phyloP scores from a whole-genome alignment of 305 asterid genomes.

The Nicotiana rustica region DNA sequence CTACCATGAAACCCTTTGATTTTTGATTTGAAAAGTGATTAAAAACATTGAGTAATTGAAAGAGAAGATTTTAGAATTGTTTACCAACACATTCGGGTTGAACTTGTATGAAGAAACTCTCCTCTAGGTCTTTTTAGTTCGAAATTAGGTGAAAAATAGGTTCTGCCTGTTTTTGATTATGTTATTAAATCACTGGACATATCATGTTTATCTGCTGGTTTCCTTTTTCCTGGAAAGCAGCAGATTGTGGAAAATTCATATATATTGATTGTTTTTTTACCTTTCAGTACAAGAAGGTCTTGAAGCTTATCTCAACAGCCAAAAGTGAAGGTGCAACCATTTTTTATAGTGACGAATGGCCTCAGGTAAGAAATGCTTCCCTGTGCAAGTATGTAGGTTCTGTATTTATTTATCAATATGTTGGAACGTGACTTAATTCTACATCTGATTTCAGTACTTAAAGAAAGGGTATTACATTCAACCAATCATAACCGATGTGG shows the following conservation, averaged over 20 bases:
- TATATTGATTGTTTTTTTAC: neutral
- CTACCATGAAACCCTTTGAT: too few relatives aligned
- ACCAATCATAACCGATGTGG: constrained; percentile 79
- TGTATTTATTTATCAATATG: constrained; percentile 9
- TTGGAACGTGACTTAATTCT: constrained; percentile 32
- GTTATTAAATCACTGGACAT: too few relatives aligned
- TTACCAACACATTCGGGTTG: too few relatives aligned
- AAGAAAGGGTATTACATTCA: constrained; percentile 81
- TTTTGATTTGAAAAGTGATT: too few relatives aligned
- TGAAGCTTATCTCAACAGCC: constrained; percentile 79
- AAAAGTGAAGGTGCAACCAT: constrained; percentile 93
- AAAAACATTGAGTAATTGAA: too few relatives aligned
- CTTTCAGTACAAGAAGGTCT: constrained; percentile 76
- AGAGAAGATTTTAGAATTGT: too few relatives aligned
- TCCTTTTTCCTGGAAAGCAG: neutral
- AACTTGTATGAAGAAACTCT: too few relatives aligned
- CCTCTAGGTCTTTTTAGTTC: too few relatives aligned
- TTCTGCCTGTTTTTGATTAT: too few relatives aligned
- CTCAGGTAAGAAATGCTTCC: constrained; percentile 60
- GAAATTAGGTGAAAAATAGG: too few relatives aligned
- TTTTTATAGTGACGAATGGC: constrained; percentile 83
- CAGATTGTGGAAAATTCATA: neutral
- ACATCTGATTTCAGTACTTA: constrained; percentile 66
- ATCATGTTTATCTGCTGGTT: constrained; percentile 13
- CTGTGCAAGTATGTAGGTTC: constrained; percentile 2